Evolutionary conservation across 805 yeast genomes (phyloP).

Genomic region (Ogataea kodamae): DNA sequence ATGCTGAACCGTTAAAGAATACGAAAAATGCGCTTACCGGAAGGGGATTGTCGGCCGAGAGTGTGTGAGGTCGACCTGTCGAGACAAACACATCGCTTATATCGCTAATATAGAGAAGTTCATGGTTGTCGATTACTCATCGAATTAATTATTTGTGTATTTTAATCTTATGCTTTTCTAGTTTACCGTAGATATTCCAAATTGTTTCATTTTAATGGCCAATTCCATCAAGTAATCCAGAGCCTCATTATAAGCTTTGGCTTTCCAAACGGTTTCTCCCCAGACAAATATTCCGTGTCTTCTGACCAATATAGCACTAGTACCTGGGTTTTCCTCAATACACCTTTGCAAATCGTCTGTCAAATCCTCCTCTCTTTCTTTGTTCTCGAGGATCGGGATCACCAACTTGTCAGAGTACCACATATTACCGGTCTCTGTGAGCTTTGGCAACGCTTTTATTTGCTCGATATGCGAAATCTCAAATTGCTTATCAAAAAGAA

Average conservation of each 20-base stretch:
- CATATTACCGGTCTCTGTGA: slow-evolving; percentile 63
- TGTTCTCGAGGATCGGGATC: slow-evolving; percentile 89
- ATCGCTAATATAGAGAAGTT: too few species aligned
- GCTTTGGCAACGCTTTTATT: slow-evolving; percentile 83
- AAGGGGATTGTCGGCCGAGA: too few species aligned
- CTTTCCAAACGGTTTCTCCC: slow-evolving; percentile 92
- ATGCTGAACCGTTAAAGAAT: slow-evolving; percentile 26
- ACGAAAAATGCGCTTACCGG: slow-evolving; percentile 30
- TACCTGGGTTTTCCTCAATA: slow-evolving; percentile 63
- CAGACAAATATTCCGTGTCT: slow-evolving; percentile 96
- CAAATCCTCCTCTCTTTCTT: slow-evolving; percentile 83
- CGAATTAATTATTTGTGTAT: too few species aligned
- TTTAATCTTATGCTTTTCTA: too few species aligned
- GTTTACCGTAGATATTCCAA: slow-evolving; percentile 57
- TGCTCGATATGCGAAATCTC: slow-evolving; percentile 81
- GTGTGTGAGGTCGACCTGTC: too few species aligned
- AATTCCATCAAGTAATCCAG: slow-evolving; percentile 83
- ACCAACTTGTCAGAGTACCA: slow-evolving; percentile 69
- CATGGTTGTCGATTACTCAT: too few species aligned
- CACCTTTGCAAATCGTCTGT: slow-evolving; percentile 62
- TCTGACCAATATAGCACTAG: slow-evolving; percentile 85
- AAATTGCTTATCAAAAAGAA: slow-evolving; percentile 68
- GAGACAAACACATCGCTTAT: too few species aligned
- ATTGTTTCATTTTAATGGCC: slow-evolving; percentile 75
- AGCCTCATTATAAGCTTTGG: slow-evolving; percentile 90